phyloP scores from a whole-genome alignment of 108 stramenopile species.

The Licmophora abbreviata region DNA sequence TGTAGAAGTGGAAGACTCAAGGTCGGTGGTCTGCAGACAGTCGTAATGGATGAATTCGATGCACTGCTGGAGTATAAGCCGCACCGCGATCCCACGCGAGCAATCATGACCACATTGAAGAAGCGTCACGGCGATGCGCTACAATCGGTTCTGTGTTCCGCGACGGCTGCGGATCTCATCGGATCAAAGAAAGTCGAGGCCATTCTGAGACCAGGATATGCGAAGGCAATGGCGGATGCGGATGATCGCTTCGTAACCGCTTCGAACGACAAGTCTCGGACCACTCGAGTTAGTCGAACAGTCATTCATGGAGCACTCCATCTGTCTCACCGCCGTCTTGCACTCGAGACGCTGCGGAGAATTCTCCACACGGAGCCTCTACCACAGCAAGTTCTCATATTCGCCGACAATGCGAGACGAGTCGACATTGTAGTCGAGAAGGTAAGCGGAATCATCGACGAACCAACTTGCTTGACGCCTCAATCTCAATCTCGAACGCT shows the following conservation, averaged over 20 bases:
- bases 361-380: constrained; percentile 79
- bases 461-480: no score
- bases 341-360: constrained; percentile 66
- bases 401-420: constrained; percentile 72
- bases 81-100: constrained; percentile 68
- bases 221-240: constrained; percentile 60
- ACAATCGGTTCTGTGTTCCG: constrained; percentile 65
- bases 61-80: constrained; percentile 73
- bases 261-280: constrained; percentile 8
- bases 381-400: constrained; percentile 83
- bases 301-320: constrained; percentile 78
- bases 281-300: constrained; percentile 57
- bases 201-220: constrained; percentile 59
- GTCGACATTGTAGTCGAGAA: constrained; percentile 76
- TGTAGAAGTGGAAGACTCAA: constrained; percentile 56
- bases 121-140: constrained; percentile 46
- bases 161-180: constrained; percentile 77
- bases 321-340: constrained; percentile 60
- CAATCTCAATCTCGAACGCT: no score
- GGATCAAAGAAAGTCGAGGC: constrained; percentile 27
- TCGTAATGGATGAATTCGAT: constrained; percentile 87
- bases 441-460: no score
- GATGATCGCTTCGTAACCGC: constrained; percentile 53
- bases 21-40: constrained; percentile 37
- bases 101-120: constrained; percentile 52